Conservation (phyloP, 495 filamentous ascomycete species). For the Penicillium diatomitis region DNA sequence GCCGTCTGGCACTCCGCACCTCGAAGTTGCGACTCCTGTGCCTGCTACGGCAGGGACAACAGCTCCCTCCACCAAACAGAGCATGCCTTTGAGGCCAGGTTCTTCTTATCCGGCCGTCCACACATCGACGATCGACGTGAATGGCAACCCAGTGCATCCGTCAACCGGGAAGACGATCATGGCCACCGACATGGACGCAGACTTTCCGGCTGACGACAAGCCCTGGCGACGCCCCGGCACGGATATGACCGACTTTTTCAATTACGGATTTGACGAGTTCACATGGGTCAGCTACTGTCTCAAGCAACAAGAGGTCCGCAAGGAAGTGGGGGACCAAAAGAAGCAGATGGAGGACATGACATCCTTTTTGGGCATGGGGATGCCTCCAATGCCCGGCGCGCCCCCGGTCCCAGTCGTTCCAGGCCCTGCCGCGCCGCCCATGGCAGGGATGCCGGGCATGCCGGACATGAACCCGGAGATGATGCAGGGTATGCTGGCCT, state of each 20-base stretch:
- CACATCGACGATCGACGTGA: constrained; percentile 73
- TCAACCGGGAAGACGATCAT: constrained; percentile 62
- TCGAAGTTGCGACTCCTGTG: constrained; percentile 38
- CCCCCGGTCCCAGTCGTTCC: constrained; percentile 28
- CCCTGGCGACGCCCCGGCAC: constrained; percentile 95
- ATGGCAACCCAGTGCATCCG: constrained; percentile 72
- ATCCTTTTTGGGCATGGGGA: constrained; percentile 67
- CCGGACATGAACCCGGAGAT: constrained; percentile 59
- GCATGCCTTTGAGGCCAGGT: constrained; percentile 40
- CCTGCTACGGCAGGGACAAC: constrained; percentile 13
- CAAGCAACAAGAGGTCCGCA: constrained; percentile 71
- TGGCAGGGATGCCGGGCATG: constrained; percentile 63
- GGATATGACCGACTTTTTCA: constrained; percentile 95
- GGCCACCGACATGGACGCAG: constrained; percentile 67
- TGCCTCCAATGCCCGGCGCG: constrained; percentile 61
- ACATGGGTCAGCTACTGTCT: constrained; percentile 93
- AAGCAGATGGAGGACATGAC: constrained; percentile 85
- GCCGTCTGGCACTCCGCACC: constrained; percentile 28
- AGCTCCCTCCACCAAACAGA: constrained; percentile 32
- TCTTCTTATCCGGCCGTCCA: constrained; percentile 55
- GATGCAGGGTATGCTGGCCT: constrained; percentile 74
- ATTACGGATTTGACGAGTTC: constrained; percentile 99
- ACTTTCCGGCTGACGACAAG: constrained; percentile 72
- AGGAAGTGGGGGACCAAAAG: constrained; percentile 66
- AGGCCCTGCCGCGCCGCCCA: constrained; percentile 36